These are phyloP conservation scores for Schizonepeta tenuifolia DNA, from an alignment of 257 asterid species.

Conservation along the genomic window DNA sequence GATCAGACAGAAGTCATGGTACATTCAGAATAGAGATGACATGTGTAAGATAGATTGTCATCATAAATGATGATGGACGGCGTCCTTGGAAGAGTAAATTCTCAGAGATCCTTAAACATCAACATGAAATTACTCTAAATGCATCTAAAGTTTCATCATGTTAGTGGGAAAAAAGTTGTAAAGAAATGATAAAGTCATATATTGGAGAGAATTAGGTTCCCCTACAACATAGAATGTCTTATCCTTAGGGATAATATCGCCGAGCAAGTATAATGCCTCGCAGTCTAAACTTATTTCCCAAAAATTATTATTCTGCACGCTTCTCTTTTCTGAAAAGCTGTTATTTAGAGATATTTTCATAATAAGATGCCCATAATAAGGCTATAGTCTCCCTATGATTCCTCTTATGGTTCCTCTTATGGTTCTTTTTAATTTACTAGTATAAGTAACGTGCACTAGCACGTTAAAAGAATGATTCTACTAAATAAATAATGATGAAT, in stretches of 20 bases:
- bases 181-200: background rate
- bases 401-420: too few relatives aligned
- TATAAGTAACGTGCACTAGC: too few relatives aligned
- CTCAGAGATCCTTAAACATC: slow-evolving; percentile 19
- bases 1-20: slow-evolving; percentile 12
- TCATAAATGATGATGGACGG: slow-evolving; percentile 22
- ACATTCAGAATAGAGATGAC: slow-evolving; percentile 13
- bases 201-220: background rate
- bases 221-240: background rate
- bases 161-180: slow-evolving; percentile 2
- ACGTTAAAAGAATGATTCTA: too few relatives aligned
- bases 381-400: background rate
- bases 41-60: slow-evolving; percentile 20
- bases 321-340: background rate
- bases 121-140: slow-evolving; percentile 5
- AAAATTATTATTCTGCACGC: background rate
- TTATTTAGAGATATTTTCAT: background rate
- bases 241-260: background rate
- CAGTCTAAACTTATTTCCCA: background rate
- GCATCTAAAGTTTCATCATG: slow-evolving; percentile 10
- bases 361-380: background rate
- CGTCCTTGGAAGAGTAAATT: background rate
- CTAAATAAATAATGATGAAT: too few relatives aligned
- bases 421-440: too few relatives aligned
- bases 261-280: background rate